Percentiles rank a stretch among this genome's conserved stretches.
Conservation (phyloP, 176 grass and related monocot species). For the Tillandsia leiboldiana region DNA sequence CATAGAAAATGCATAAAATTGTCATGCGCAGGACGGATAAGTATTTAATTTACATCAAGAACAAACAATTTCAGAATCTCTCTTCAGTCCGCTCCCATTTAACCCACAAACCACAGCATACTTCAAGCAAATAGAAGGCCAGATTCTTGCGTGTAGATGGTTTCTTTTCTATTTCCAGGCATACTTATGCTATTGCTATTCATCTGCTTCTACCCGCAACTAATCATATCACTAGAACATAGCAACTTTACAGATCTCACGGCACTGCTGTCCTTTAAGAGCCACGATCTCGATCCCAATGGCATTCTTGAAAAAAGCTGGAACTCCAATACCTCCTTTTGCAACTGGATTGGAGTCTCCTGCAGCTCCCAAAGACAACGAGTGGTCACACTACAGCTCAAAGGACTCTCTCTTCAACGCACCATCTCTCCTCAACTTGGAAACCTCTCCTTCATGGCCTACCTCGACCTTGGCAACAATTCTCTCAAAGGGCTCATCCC, state of each 20-base stretch:
- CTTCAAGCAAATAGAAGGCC: no score
- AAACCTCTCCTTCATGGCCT: conserved; percentile 20
- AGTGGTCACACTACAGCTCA: conserved; percentile 5
- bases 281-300: conserved; percentile 1
- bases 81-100: no score
- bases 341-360: conserved; percentile 20
- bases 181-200: conserved; percentile 1
- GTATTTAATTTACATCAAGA: no score
- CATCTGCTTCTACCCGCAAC: conserved; percentile 9
- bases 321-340: conserved; percentile 18
- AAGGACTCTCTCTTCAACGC: conserved; percentile 13
- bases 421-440: conserved; percentile 15
- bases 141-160: background rate
- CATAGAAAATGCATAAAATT: no score
- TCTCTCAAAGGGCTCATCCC: conserved; percentile 16
- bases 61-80: no score
- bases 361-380: background rate
- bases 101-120: no score
- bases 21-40: no score
- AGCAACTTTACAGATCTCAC: conserved; percentile 17
- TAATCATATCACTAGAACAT: conserved; percentile 2
- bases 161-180: background rate
- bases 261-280: conserved; percentile 19
- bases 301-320: conserved; percentile 8
- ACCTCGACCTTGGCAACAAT: conserved; percentile 16